Percentiles rank a stretch among this genome's conserved stretches.
Conservation (phyloP, 768 basidiomycete species). For the Tylopilus rubrobrunneus region DNA sequence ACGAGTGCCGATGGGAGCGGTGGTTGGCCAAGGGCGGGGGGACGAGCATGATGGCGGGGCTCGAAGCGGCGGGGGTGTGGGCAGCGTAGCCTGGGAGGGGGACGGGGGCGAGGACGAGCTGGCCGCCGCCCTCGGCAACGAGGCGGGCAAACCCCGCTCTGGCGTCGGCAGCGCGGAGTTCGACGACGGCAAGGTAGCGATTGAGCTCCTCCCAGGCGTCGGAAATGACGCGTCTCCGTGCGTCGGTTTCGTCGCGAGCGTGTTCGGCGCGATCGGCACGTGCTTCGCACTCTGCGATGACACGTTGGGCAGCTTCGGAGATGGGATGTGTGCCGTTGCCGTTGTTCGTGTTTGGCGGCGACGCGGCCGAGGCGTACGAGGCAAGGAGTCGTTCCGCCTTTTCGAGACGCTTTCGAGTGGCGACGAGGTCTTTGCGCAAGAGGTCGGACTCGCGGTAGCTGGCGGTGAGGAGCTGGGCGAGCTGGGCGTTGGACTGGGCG, state of each 20-base stretch:
- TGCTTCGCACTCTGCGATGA: conserved; percentile 45
- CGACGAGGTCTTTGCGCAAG: conserved; percentile 47
- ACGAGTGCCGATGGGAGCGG: conserved; percentile 20
- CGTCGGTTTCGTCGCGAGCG: conserved; percentile 53
- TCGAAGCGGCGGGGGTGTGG: conserved; percentile 18
- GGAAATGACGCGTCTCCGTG: conserved; percentile 39
- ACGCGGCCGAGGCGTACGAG: conserved; percentile 21
- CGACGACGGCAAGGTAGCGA: conserved; percentile 42
- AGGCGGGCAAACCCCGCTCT: conserved; percentile 44
- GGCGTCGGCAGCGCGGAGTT: conserved; percentile 46
- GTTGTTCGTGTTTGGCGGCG: conserved; percentile 19
- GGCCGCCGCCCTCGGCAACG: conserved; percentile 42
- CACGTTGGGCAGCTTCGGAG: conserved; percentile 33
- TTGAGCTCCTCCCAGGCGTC: conserved; percentile 52
- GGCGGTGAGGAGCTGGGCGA: conserved; percentile 54
- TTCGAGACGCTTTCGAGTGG: conserved; percentile 44
- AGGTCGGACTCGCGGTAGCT: conserved; percentile 50
- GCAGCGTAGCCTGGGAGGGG: conserved; percentile 24
- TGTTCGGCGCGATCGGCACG: conserved; percentile 48
- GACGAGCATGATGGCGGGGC: conserved; percentile 27
- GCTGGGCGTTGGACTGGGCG: conserved; percentile 43
- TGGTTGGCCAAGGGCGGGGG: conserved; percentile 18
- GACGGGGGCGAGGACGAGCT: conserved; percentile 36
- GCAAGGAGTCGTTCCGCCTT: conserved; percentile 47
- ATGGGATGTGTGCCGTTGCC: conserved; percentile 6